Evolutionary conservation across 2,329 filamentous ascomycete species (phyloP).

Genomic region (Cladosporium sp.): DNA sequence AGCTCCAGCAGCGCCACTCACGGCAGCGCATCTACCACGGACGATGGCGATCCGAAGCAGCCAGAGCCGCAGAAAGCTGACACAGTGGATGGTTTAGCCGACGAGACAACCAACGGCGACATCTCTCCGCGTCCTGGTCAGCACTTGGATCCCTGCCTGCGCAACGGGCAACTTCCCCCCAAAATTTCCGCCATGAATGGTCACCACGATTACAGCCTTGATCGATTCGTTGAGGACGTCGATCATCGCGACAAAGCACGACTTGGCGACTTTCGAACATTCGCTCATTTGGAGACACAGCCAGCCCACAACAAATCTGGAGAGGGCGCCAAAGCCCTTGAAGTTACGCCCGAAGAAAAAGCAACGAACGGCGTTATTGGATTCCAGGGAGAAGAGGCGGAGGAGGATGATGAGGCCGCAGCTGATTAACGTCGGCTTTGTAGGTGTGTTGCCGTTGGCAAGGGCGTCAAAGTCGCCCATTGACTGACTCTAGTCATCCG

Average conservation of each 20-base stretch:
- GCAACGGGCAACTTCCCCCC: neutral
- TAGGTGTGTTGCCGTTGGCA: constrained; percentile 2
- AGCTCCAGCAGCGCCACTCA: constrained; percentile 1
- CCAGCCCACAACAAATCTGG: no score
- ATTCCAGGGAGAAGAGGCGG: neutral
- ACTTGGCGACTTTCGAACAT: neutral
- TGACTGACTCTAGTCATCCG: neutral
- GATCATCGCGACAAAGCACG: neutral
- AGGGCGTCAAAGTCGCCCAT: neutral
- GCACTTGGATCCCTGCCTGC: neutral
- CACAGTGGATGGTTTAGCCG: no score
- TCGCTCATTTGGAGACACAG: neutral
- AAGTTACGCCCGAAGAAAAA: no score
- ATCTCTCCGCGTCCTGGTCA: neutral
- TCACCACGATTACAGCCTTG: neutral
- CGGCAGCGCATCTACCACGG: neutral
- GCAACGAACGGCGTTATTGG: neutral
- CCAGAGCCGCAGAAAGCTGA: no score
- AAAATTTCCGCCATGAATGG: neutral
- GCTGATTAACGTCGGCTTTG: neutral
- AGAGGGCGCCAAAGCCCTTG: neutral
- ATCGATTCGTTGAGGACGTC: neutral
- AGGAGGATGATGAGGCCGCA: neutral
- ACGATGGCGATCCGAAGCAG: no score
- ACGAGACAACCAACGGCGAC: neutral